These are phyloP conservation scores for Schizosaccharomyces octosporus DNA, from an alignment of 805 yeast species.

Conservation along the genomic window DNA sequence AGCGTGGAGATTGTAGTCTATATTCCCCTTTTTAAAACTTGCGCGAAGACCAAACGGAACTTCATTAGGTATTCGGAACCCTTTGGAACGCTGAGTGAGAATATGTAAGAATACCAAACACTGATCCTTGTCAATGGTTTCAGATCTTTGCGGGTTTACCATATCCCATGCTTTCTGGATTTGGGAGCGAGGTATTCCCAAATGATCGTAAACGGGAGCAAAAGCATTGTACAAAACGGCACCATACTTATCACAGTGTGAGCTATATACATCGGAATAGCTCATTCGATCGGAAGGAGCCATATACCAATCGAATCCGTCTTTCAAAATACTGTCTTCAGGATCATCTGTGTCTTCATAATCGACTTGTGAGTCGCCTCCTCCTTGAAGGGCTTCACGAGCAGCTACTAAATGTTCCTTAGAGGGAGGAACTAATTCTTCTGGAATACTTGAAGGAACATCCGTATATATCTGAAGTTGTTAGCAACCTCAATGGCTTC, in stretches of 20 bases:
- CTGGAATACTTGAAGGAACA: slow-evolving; percentile 56
- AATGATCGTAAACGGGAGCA: slow-evolving; percentile 39
- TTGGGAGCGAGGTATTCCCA: slow-evolving; percentile 65
- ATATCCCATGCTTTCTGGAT: slow-evolving; percentile 71
- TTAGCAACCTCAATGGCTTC: too few relatives aligned
- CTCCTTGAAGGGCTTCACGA: slow-evolving; percentile 28
- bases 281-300: slow-evolving; percentile 62
- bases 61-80: slow-evolving; percentile 68
- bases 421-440: slow-evolving; percentile 78
- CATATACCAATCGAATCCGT: slow-evolving; percentile 86
- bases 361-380: neutral
- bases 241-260: slow-evolving; percentile 56
- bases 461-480: slow-evolving; percentile 6
- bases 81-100: slow-evolving; percentile 67
- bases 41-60: slow-evolving; percentile 86
- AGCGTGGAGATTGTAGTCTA: slow-evolving; percentile 8
- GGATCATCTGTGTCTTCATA: neutral
- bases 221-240: slow-evolving; percentile 40
- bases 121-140: slow-evolving; percentile 83
- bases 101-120: slow-evolving; percentile 72
- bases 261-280: slow-evolving; percentile 54
- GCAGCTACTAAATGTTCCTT: slow-evolving; percentile 73
- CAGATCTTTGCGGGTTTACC: slow-evolving; percentile 70
- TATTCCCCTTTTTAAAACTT: slow-evolving; percentile 53
- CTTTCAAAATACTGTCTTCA: slow-evolving; percentile 21